Percentiles rank a stretch among this genome's conserved stretches.
These are phyloP conservation scores for Ogataea pignaliae DNA, from an alignment of 805 yeast genomes.

Conservation along the genomic window DNA sequence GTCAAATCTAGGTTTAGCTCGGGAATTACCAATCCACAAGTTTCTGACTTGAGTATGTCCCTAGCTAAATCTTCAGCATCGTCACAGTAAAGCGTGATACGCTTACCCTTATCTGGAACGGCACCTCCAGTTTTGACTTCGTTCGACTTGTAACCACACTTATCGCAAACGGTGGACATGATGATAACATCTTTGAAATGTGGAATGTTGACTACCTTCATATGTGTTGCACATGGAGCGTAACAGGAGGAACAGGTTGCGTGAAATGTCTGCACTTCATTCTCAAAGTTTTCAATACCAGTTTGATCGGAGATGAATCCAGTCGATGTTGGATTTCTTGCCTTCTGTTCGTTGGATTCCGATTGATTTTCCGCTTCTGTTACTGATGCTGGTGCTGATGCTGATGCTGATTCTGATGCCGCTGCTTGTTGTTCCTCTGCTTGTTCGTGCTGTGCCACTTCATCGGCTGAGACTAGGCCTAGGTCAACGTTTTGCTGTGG, in stretches of 20 bases:
- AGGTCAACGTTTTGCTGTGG: constrained; percentile 83
- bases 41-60: constrained; percentile 91
- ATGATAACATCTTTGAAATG: constrained; percentile 96
- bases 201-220: constrained; percentile 95
- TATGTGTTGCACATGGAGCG: constrained; percentile 81
- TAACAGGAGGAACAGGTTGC: constrained; percentile 92
- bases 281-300: constrained; percentile 78
- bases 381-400: constrained; percentile 27
- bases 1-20: constrained; percentile 87
- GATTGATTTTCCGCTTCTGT: constrained; percentile 24
- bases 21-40: constrained; percentile 82
- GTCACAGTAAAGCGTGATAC: constrained; percentile 65
- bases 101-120: constrained; percentile 80
- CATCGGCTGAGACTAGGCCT: constrained; percentile 73
- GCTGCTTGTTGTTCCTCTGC: constrained; percentile 23
- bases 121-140: constrained; percentile 99
- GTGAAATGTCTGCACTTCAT: constrained; percentile 88
- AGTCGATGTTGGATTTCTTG: constrained; percentile 38
- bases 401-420: constrained; percentile 27
- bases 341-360: constrained; percentile 25
- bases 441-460: constrained; percentile 50
- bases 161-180: constrained; percentile 90
- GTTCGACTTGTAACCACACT: constrained; percentile 93
- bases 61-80: constrained; percentile 92
- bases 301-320: constrained; percentile 68